A percentile compares a stretch with the other conserved stretches of the same genome.
Evolutionary conservation across 2,329 filamentous ascomycete species (phyloP).

Genomic region (Colletotrichum lupini): DNA sequence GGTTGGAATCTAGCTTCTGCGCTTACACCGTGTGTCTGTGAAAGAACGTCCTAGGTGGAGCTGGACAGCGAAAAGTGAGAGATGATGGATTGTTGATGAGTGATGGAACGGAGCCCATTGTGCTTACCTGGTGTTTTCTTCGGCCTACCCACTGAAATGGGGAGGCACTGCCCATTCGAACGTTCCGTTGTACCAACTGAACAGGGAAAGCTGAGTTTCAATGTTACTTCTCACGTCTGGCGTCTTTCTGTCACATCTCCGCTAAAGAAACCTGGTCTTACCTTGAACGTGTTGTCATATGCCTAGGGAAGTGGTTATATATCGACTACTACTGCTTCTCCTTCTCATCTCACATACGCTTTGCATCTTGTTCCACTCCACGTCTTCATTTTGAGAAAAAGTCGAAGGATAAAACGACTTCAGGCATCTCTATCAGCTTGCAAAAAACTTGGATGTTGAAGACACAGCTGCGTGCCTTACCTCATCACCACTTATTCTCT

Average conservation of each 20-base stretch:
- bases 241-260: neutral
- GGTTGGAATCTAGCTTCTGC: neutral
- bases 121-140: neutral
- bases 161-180: neutral
- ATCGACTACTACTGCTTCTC: neutral
- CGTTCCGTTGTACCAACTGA: neutral
- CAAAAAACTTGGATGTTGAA: neutral
- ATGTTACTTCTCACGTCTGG: neutral
- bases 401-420: neutral
- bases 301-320: neutral
- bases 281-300: neutral
- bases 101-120: neutral
- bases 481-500: neutral
- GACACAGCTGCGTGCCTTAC: no score
- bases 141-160: neutral
- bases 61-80: neutral
- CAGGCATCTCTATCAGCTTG: neutral
- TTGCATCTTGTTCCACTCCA: no score
- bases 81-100: slow-evolving; percentile 1
- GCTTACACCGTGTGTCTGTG: neutral
- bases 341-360: neutral
- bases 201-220: neutral
- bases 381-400: neutral
- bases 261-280: neutral
- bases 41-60: neutral